Base-by-base conservation (phyloP, 352 stramenopile species). In the Hyaloperonospora brassicae region DNA sequence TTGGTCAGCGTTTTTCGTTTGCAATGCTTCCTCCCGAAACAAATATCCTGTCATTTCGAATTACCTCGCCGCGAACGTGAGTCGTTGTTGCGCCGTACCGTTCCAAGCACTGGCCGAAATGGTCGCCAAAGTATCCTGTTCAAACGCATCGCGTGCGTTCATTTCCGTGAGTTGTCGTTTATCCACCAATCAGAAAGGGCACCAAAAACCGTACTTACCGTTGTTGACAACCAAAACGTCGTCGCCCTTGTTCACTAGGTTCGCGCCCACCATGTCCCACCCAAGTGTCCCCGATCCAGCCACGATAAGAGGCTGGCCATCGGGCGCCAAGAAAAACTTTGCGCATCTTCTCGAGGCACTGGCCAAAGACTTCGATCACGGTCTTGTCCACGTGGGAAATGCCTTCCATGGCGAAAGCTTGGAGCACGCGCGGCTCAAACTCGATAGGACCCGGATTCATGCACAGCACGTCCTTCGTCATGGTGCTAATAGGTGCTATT, bases 391-490 rank as follows among this genome's bases (percentile, higher is more conserved):
- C 79, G 59, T 89, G 79, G 14, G 79, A 89, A 58, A 89, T 83
- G 54, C 79, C 79, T 36, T 87, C 76, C 57, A 76, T 72, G 45
- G 73, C 68, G 66, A 89, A 89, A 34, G 69, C 61, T 44, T 79
- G 67, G 36, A 89, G 73, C 70, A 89, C 79, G 47, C 78, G 72
- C 41, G 64, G 61, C 72, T 89, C 79, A 59, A 89, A 89, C 62
- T 87, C 79, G 57, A 89, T 87, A 31, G 79, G 79, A n/a, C 79
- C 79, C 5, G 79, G 79, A 68, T 87, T 89, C 79, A 89, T 89
- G 59, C 76, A 87, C 47, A 89, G 50, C 58, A 85, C 73, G 38
- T 68, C 62, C 72, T 89, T 87, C 27, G 77, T 87, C 77, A 87
- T 87, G 22, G 10, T 47, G 35, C 27, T 9, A 8, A 8, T 34